Conservation (phyloP, 257 asterid genomes). For the Ilex asprella region DNA sequence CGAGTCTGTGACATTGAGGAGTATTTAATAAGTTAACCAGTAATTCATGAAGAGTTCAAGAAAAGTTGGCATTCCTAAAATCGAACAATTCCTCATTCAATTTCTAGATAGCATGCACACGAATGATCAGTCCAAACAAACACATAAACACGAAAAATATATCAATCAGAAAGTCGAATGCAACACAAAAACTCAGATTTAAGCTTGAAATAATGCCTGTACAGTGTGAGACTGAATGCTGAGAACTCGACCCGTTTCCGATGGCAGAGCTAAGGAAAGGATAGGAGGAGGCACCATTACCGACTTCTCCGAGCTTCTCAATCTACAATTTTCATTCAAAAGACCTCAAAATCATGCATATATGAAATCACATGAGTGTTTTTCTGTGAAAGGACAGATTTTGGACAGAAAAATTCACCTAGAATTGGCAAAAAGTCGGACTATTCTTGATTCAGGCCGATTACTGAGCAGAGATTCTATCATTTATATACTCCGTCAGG, state of each 20-base stretch:
- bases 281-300: constrained; percentile 84
- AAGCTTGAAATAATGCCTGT: constrained; percentile 47
- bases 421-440: constrained; percentile 18
- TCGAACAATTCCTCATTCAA: too few species aligned
- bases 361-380: too few species aligned
- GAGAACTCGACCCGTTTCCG: constrained; percentile 85
- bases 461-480: not conserved
- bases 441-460: constrained; percentile 5
- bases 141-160: not conserved
- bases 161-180: not conserved
- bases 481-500: too few species aligned
- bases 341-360: not conserved
- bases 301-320: constrained; percentile 25
- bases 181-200: not conserved
- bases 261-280: constrained; percentile 78
- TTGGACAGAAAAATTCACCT: constrained; percentile 21
- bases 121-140: too few species aligned
- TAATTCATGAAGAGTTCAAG: too few species aligned
- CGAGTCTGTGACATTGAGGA: too few species aligned
- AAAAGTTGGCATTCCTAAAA: too few species aligned
- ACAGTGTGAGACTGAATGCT: constrained; percentile 97
- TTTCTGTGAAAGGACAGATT: too few species aligned
- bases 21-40: too few species aligned
- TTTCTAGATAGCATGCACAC: too few species aligned
- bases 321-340: constrained; percentile 25